Base-by-base conservation (phyloP, 1,284 basidiomycete species). In the Pisolithus thermaeus region DNA sequence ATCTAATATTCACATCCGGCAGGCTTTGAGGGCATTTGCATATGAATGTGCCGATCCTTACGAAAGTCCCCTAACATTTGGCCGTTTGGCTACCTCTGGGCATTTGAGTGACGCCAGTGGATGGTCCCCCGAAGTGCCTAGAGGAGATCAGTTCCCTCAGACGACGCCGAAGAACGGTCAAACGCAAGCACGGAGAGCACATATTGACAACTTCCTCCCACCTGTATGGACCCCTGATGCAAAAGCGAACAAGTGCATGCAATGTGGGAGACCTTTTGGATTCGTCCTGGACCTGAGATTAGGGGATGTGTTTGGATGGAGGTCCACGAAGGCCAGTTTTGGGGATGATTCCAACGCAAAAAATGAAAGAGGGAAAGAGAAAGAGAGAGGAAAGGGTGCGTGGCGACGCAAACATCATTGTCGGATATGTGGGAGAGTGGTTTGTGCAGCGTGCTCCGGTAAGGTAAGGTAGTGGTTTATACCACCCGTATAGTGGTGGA, bases 221-320 rank as follows among this genome's bases (percentile, higher is more conserved):
- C 89, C 94, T 0, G 82, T 96, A 9, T 97, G 93, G 93, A 85
- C 95, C 16, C 92, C 93, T 0, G 92, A 97, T 64, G 81, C 81
- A 52, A 87, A 81, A 62, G 85, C 89, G 7, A 79, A 81, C 54
- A 77, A 77, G 41, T 97, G 93, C 67, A 91, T 91, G 88, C 76
- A 87, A 12, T 97, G 93, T 63, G 80, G 80, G 11, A 73, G 80
- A 48, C 60, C 76, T 22, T 97, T 97, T 68, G 86, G 87, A 5
- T 84, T 92, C 76, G 79, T 49, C 43, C 52, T 68, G 30, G 66
- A 65, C 43, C 18, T 67, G 44, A 58, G 43, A 40, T 37, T 67
- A 16, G 51, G 52, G 6, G 62, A 68, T 3, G 56, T 65, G 27
- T 67, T 64, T 27, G 62, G 59, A 1, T 66, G 66, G 66, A 61